Base-by-base conservation (phyloP, 768 basidiomycete genomes). In the Serendipita sp. region DNA sequence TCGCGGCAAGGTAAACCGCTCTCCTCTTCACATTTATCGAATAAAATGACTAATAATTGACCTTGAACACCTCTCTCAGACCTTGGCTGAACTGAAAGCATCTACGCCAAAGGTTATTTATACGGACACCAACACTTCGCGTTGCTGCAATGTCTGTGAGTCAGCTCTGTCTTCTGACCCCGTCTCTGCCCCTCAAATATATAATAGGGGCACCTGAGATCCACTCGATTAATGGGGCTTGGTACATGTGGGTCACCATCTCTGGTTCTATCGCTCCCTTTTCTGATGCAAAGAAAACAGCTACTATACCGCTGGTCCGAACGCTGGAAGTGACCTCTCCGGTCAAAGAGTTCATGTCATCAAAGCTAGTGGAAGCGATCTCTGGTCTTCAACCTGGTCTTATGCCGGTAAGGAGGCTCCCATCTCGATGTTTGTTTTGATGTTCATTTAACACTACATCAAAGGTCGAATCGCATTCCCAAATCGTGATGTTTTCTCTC, bases 101-200 rank as follows among this genome's bases (percentile, higher is more conserved):
- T 60, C 63, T 18, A 64, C 65, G 28, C 60, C 65, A 10, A 66
- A 66, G 45, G 62, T 66, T 4, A 45, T 66, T 32, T 66, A 63
- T 45, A 45, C 64, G 3, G 65, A 66, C 30, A 66, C 35, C 45
- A 64, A 60, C 15, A 34, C 65, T 4, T 63, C 58, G 8, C 58
- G 65, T 15, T 66, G 65, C 34, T 66, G 65, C 62, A 66, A 66
- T 44, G 10, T 66, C 8, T 66, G 65, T 51, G 65, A 51, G n/a
- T 53, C 53, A n/a, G 13, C 41, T 41, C 7, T 13, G 5, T 7
- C 41, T 7, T 7, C 5, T 41, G 41, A 41, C 41, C 24, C 24
- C 24, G 24, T 24, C 24, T 24, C 24, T 24, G 24, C 24, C 24
- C 24, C 24, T 24, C 24, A 24, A 13, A 41, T 41, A 41, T 7